Evolutionary conservation across 352 stramenopile genomes (phyloP), one percentile per base, ranked within the genome.

Genomic region (Pilasporangium apinafurcum): DNA sequence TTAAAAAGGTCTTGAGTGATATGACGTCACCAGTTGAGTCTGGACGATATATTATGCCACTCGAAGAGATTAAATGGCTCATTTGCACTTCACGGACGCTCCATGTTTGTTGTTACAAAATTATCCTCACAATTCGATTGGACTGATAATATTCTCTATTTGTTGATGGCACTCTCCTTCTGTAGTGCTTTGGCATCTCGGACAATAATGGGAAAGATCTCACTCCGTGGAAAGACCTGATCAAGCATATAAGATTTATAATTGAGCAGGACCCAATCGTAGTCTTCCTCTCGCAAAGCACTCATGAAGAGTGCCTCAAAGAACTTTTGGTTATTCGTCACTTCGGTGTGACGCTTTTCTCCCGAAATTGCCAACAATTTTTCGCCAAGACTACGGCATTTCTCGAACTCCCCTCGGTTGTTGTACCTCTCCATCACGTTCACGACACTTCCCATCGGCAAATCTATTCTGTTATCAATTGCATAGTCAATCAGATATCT

Each of bases 401-500:
- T 28, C 32, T 53, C 32, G 20, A 48, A 49, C 14, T 20, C 16
- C 13, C 37, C 46, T 18, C 22, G 33, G 16, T 20, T 18, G 37
- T 62, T 48, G 21, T 48, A 46, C 5, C 18, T 18, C 24, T 45
- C 48, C 26, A 62, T n/a, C 21, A 57, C 8, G 20, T 54, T 53
- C 10, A 52, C 52, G 28, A 56, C n/a, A 17, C 37, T 59, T 33
- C 56, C 51, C 35, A 56, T 53, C 10, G 51, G 46, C 12, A 61
- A 51, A 20, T 20, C 51, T 30, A 50, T 39, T 36, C 34, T n/a
- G 28, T 51, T 21, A 5, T 17, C 30, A 5, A 69, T 42, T 20
- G 48, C 43, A 3, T 48, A 48, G 16, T 57, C 53, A 7, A 56
- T 28, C 17, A 59, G 24, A 10, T 49, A 48, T 20, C 51, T 40